phyloP scores from a whole-genome alignment of 495 filamentous ascomycete genomes.

The Tuber magnatum region DNA sequence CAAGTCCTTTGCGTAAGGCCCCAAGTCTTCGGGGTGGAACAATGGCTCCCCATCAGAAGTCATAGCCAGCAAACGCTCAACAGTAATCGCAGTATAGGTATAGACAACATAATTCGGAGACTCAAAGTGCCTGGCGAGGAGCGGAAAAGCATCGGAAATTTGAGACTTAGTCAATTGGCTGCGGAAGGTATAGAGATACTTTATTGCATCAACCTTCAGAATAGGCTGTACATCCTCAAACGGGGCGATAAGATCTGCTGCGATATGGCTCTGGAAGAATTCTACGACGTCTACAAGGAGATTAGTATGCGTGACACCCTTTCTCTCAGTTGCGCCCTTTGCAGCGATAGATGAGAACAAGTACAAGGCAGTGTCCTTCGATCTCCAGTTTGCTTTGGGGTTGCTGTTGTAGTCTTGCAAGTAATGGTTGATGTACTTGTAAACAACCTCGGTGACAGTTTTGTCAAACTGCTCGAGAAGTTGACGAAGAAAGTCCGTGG shows the following conservation, averaged over 20 bases:
- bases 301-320: slow-evolving; percentile 87
- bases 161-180: slow-evolving; percentile 77
- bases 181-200: slow-evolving; percentile 91
- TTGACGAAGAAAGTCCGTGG: slow-evolving; percentile 84
- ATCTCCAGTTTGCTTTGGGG: slow-evolving; percentile 74
- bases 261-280: slow-evolving; percentile 87
- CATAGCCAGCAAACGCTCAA: slow-evolving; percentile 80
- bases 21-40: slow-evolving; percentile 64
- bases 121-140: slow-evolving; percentile 80
- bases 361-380: slow-evolving; percentile 94
- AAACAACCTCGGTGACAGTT: slow-evolving; percentile 72
- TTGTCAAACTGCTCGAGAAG: slow-evolving; percentile 81
- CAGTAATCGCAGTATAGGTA: slow-evolving; percentile 89
- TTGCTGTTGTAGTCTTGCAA: slow-evolving; percentile 61
- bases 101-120: slow-evolving; percentile 90
- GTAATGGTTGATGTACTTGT: slow-evolving; percentile 72
- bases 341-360: slow-evolving; percentile 90
- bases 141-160: slow-evolving; percentile 79
- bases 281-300: slow-evolving; percentile 72
- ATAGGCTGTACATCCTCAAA: slow-evolving; percentile 63
- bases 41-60: slow-evolving; percentile 67
- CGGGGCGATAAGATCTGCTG: slow-evolving; percentile 65
- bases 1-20: slow-evolving; percentile 72
- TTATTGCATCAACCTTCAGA: slow-evolving; percentile 93
- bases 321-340: slow-evolving; percentile 74